Percentiles rank a stretch among this genome's conserved stretches.
Conservation (phyloP, 2,329 filamentous ascomycete species). For the Fusarium sp. region DNA sequence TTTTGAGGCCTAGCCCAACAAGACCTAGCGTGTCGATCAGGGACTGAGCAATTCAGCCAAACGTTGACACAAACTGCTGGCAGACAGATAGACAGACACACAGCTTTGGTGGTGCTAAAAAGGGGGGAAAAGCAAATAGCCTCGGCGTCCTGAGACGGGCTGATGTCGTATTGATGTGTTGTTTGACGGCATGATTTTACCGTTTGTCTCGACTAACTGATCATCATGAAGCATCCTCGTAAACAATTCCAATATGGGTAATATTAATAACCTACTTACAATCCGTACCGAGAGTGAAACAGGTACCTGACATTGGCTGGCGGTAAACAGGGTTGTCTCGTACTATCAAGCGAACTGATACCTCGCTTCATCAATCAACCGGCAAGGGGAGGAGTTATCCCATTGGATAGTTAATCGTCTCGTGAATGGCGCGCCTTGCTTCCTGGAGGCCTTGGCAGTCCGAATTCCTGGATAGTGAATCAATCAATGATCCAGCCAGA, state of each 20-base stretch:
- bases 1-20: conserved; percentile 14
- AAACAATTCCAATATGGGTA: conserved; percentile 5
- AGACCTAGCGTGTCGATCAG: conserved; percentile 19
- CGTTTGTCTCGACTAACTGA: conserved; percentile 8
- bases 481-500: not conserved
- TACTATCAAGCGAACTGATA: conserved; percentile 4
- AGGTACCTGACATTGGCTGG: conserved; percentile 3
- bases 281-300: conserved; percentile 1
- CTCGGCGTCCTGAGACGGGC: not conserved
- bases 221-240: conserved; percentile 26
- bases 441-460: conserved; percentile 20
- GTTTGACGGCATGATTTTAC: conserved; percentile 3
- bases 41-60: not conserved
- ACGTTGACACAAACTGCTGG: not conserved
- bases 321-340: not conserved
- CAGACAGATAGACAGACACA: not conserved
- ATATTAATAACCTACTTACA: not conserved
- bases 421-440: conserved; percentile 24
- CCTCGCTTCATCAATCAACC: not conserved
- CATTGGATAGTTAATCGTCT: not conserved
- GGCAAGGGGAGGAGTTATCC: not conserved
- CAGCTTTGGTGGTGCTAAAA: not conserved
- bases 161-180: not conserved
- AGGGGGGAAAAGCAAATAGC: conserved; percentile 19
- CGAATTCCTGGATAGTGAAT: conserved; percentile 7